Conservation (phyloP, 2,329 filamentous ascomycete genomes). For the Reticulascus tulasneorum region DNA sequence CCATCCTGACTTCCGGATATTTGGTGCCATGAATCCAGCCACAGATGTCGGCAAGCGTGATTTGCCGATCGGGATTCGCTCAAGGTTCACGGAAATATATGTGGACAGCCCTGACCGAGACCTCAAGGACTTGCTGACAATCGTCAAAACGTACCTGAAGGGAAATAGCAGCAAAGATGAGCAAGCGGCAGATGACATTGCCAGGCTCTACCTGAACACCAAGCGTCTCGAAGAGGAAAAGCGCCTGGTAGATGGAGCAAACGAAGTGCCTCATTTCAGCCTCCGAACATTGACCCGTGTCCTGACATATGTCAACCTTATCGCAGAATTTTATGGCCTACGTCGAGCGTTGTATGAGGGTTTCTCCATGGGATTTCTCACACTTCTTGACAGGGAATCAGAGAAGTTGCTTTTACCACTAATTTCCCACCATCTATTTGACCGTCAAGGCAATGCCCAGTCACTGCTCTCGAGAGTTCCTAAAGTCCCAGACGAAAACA, state of each 20-base stretch:
- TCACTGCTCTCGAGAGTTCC: constrained; percentile 76
- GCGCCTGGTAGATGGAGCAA: constrained; percentile 86
- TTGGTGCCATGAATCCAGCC: constrained; percentile 98
- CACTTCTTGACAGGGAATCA: constrained; percentile 77
- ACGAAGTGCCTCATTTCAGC: constrained; percentile 95
- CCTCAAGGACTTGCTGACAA: constrained; percentile 77
- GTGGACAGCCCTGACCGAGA: constrained; percentile 87
- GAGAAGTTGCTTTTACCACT: constrained; percentile 74
- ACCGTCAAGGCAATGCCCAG: constrained; percentile 63
- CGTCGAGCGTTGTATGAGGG: constrained; percentile 88
- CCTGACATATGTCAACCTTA: constrained; percentile 80
- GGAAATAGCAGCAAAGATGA: constrained; percentile 67
- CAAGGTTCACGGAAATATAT: constrained; percentile 93
- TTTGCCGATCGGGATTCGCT: constrained; percentile 80
- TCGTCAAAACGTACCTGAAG: constrained; percentile 85
- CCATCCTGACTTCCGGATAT: constrained; percentile 90
- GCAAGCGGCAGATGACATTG: constrained; percentile 74
- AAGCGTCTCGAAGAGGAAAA: constrained; percentile 79
- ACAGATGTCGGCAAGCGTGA: constrained; percentile 97
- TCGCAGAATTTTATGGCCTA: constrained; percentile 78
- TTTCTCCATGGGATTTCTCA: constrained; percentile 97
- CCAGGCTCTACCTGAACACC: constrained; percentile 81
- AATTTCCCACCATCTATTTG: constrained; percentile 76
- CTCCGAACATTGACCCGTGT: constrained; percentile 89
- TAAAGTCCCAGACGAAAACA: constrained; percentile 71